phyloP scores from a whole-genome alignment of 257 asterid genomes.

The Cinchona pubescens region DNA sequence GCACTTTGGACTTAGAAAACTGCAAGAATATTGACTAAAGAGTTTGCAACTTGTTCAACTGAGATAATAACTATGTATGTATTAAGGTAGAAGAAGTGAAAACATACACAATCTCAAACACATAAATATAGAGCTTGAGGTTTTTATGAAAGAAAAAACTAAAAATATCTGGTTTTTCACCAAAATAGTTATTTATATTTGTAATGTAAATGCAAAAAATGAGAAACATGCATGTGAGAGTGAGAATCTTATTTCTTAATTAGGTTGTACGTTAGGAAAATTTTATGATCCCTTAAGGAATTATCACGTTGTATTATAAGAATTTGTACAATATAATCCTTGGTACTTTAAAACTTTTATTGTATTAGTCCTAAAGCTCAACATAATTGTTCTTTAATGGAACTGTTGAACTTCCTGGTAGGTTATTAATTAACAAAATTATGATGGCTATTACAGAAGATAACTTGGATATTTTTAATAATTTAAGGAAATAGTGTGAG shows the following conservation, averaged over 20 bases:
- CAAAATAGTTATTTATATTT: too few relatives aligned
- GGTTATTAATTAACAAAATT: too few relatives aligned
- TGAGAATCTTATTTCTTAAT: not conserved
- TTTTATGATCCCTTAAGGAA: too few relatives aligned
- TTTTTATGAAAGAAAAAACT: not conserved
- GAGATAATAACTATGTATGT: not conserved
- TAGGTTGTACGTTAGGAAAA: not conserved
- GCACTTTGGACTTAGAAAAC: not conserved
- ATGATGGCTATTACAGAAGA: not conserved
- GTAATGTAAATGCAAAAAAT: not conserved
- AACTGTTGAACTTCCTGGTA: too few relatives aligned
- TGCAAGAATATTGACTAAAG: not conserved
- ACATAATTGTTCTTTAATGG: too few relatives aligned
- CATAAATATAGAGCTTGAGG: not conserved
- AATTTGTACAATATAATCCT: too few relatives aligned
- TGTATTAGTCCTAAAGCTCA: too few relatives aligned
- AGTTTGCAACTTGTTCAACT: not conserved
- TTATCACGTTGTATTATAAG: too few relatives aligned
- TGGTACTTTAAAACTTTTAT: too few relatives aligned
- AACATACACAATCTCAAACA: not conserved
- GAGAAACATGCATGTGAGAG: not conserved
- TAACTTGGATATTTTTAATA: not conserved
- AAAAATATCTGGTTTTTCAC: constrained; percentile 1
- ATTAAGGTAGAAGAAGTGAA: not conserved
- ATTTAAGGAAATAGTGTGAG: not conserved